Evolutionary conservation across 129 eudicot genomes (phyloP).

Genomic region (sunflower (Helianthus annuus)): DNA sequence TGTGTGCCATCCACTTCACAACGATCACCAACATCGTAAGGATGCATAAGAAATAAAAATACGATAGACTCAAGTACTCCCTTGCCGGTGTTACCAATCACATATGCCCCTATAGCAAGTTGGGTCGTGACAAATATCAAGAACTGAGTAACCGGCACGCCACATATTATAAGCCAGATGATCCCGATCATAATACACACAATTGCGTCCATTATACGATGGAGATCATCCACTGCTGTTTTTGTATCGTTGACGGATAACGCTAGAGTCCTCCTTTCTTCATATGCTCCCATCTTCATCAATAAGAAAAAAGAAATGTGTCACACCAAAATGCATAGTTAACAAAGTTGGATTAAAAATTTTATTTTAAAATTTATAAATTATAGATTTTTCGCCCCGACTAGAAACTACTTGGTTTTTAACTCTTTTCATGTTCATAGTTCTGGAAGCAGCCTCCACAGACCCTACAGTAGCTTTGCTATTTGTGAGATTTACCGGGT

Average conservation of each 20-base stretch:
- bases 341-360: not conserved
- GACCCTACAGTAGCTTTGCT: no score
- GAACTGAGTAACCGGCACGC: conserved; percentile 9
- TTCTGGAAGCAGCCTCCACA: not conserved
- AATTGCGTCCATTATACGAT: conserved; percentile 15
- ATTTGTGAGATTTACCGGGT: no score
- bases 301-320: not conserved
- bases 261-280: conserved; percentile 23
- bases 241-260: conserved; percentile 25
- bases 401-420: no score
- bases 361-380: not conserved
- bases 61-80: conserved; percentile 8
- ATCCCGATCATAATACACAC: conserved; percentile 14
- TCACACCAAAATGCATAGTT: not conserved
- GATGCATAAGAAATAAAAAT: conserved; percentile 18
- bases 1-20: conserved; percentile 26
- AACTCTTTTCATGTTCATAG: not conserved
- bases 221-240: conserved; percentile 28
- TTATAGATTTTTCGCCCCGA: not conserved
- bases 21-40: conserved; percentile 22
- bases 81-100: conserved; percentile 20
- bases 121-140: conserved; percentile 25
- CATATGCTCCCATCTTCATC: conserved; percentile 9
- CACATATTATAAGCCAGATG: conserved; percentile 15
- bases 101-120: conserved; percentile 12